Evolutionary conservation across 2,329 filamentous ascomycete genomes (phyloP).

Genomic region (Hypoxylon sp.): DNA sequence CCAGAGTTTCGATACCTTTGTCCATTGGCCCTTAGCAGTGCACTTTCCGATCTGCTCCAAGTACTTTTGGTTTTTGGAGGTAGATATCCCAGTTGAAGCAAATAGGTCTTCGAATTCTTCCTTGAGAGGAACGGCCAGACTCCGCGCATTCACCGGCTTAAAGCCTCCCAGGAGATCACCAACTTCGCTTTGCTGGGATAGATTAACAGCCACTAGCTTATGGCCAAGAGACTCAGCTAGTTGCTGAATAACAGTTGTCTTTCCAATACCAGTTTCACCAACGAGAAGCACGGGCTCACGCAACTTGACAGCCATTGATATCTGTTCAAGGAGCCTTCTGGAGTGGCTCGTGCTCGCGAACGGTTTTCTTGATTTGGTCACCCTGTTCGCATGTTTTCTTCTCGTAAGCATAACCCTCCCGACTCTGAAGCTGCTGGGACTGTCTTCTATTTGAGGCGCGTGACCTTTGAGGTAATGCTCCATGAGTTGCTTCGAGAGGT

Average conservation of each 20-base stretch:
- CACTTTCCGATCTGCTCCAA: slow-evolving; percentile 83
- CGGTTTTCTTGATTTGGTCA: slow-evolving; percentile 68
- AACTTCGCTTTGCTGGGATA: slow-evolving; percentile 97
- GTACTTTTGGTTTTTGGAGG: slow-evolving; percentile 88
- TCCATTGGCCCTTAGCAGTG: slow-evolving; percentile 87
- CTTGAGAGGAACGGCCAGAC: slow-evolving; percentile 86
- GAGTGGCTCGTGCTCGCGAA: slow-evolving; percentile 94
- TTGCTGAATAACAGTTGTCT: slow-evolving; percentile 96
- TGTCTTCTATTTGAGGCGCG: slow-evolving; percentile 76
- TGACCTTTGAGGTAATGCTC: slow-evolving; percentile 82
- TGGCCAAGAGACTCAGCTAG: slow-evolving; percentile 86
- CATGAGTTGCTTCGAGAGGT: slow-evolving; percentile 83
- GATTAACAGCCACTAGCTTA: slow-evolving; percentile 90
- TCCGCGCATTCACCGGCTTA: slow-evolving; percentile 93
- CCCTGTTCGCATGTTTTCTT: slow-evolving; percentile 63
- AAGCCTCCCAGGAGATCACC: slow-evolving; percentile 96
- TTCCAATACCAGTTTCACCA: slow-evolving; percentile 98
- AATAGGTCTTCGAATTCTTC: slow-evolving; percentile 96
- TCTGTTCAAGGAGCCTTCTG: slow-evolving; percentile 86
- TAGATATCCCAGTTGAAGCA: slow-evolving; percentile 83
- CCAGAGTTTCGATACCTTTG: slow-evolving; percentile 87
- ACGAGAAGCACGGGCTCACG: slow-evolving; percentile 93
- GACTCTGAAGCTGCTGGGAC: slow-evolving; percentile 68
- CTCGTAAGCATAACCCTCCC: slow-evolving; percentile 75
- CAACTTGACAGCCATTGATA: slow-evolving; percentile 83